These are phyloP conservation scores for Xanthoceras sorbifolium DNA, from an alignment of 345 rosid genomes.

Conservation along the genomic window DNA sequence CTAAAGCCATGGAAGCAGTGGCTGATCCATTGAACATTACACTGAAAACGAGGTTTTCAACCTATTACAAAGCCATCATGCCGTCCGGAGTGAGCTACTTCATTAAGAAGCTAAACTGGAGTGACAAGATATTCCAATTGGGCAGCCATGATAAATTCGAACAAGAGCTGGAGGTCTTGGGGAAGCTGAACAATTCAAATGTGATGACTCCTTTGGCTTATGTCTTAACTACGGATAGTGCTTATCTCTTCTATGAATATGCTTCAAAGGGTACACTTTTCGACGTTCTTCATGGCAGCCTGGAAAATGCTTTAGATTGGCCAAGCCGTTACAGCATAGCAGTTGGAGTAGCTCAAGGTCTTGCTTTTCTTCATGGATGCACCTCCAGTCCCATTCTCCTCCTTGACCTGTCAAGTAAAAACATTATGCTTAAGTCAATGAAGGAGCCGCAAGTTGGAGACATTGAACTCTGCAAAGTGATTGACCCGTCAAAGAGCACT, in stretches of 20 bases:
- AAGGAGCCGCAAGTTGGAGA: conserved; percentile 83
- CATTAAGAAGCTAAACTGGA: conserved; percentile 75
- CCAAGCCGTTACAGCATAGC: conserved; percentile 81
- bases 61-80: conserved; percentile 74
- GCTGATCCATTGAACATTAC: conserved; percentile 48
- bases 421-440: conserved; percentile 70
- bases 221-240: conserved; percentile 60
- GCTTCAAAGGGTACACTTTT: conserved; percentile 58
- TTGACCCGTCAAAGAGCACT: conserved; percentile 77
- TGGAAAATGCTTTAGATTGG: conserved; percentile 63
- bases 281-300: conserved; percentile 59
- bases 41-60: conserved; percentile 63
- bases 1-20: conserved; percentile 66
- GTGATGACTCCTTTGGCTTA: conserved; percentile 89
- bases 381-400: conserved; percentile 64
- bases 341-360: conserved; percentile 86
- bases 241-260: conserved; percentile 74
- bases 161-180: conserved; percentile 63
- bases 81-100: conserved; percentile 73
- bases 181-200: conserved; percentile 76
- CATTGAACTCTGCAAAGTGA: conserved; percentile 82
- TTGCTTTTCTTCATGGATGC: conserved; percentile 74
- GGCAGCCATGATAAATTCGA: conserved; percentile 63
- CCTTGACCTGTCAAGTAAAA: conserved; percentile 77
- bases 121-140: conserved; percentile 72